Evolutionary conservation across 805 yeast genomes (phyloP), one percentile per base, ranked within the genome.

Genomic region (Nadsonia fulvescens): DNA sequence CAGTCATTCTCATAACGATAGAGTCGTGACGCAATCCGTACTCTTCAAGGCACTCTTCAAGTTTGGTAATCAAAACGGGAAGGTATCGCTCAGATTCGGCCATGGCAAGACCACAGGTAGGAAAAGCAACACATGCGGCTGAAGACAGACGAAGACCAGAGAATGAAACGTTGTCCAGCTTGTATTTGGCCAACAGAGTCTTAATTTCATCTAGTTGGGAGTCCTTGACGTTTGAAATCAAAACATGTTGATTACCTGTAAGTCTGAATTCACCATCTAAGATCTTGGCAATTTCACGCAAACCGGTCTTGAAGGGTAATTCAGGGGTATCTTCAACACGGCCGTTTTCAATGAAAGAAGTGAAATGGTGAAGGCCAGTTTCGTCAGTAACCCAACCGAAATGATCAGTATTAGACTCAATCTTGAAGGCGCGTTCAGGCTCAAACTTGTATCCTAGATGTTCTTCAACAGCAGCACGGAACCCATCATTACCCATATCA

Each of bases 41-140:
- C 44, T 82, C 93, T 53, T 86, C 95, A 32, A 86, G 59, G 12
- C 81, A 70, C n/a, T 58, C 66, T 52, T 86, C 96, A 33, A 86
- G 56, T 54, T 82, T 79, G 35, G 73, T 51, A 38, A 86, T 66
- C 41, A 86, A 62, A 25, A 62, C 72, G 6, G 96, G 96, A 42
- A 86, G 61, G 48, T 72, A 74, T 47, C 96, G 71, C 58, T 86
- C 96, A 29, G 92, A 75, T 56, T 86, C 96, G 17, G 96, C 96
- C 95, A 86, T 82, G 11, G 96, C 96, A 45, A 86, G 66, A 39
- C 96, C 96, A 68, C 96, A 86, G 1, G 96, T 86, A 39, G 96
- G 96, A 66, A 86, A 72, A 2, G 94, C 95, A 32, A 86, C 96
- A 66, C 96, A 86, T 0, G 96, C 92, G 14, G 93, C 82, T 5